These are phyloP conservation scores for Mycena vitilis DNA, from an alignment of 768 basidiomycete genomes.

Conservation along the genomic window DNA sequence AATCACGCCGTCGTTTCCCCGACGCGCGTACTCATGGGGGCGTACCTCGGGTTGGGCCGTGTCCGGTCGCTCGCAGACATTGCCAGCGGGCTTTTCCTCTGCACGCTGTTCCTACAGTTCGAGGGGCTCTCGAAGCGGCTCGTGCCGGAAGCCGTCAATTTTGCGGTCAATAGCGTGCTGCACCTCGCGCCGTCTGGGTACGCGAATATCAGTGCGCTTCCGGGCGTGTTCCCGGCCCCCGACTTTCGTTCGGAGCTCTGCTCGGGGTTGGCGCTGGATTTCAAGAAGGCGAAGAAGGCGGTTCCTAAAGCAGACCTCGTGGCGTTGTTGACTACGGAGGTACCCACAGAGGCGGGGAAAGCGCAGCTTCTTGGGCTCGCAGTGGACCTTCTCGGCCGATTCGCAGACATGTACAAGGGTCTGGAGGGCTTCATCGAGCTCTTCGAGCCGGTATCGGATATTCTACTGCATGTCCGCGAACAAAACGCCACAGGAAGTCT, in stretches of 20 bases:
- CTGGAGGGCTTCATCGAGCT: slow-evolving; percentile 89
- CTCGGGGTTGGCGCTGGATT: slow-evolving; percentile 51
- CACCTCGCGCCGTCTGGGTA: slow-evolving; percentile 78
- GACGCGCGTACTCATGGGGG: slow-evolving; percentile 87
- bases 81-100: slow-evolving; percentile 89
- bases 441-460: slow-evolving; percentile 71
- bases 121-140: slow-evolving; percentile 87
- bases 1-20: slow-evolving; percentile 91
- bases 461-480: slow-evolving; percentile 67
- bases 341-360: slow-evolving; percentile 72
- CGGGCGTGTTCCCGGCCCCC: slow-evolving; percentile 77
- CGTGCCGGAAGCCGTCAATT: slow-evolving; percentile 91
- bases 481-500: slow-evolving; percentile 61
- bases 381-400: slow-evolving; percentile 72
- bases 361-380: slow-evolving; percentile 74
- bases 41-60: slow-evolving; percentile 88
- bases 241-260: slow-evolving; percentile 71
- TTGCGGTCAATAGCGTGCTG: slow-evolving; percentile 76
- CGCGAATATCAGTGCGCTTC: slow-evolving; percentile 58
- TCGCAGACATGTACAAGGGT: slow-evolving; percentile 80
- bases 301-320: slow-evolving; percentile 61
- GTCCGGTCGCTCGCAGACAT: slow-evolving; percentile 82
- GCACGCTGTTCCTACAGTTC: slow-evolving; percentile 86
- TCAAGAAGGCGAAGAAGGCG: slow-evolving; percentile 50
- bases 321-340: slow-evolving; percentile 50